Percentiles rank a stretch among this genome's conserved stretches.
phyloP scores from a whole-genome alignment of 1,139 yeast species.

The Pichia sp. region DNA sequence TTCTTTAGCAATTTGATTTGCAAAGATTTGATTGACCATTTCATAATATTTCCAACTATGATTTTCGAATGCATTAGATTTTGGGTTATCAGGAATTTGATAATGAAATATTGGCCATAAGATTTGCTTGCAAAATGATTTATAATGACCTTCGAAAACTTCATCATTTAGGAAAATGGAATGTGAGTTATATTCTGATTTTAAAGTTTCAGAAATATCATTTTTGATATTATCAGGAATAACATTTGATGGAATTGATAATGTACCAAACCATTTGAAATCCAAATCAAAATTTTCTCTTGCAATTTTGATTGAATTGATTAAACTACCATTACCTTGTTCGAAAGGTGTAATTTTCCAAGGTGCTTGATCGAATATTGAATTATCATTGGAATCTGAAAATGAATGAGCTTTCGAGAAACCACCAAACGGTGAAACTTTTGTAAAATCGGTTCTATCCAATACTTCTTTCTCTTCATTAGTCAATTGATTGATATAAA shows the following conservation, averaged over 20 bases:
- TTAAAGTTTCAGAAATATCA: constrained; percentile 40
- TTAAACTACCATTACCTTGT: constrained; percentile 85
- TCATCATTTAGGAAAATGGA: constrained; percentile 71
- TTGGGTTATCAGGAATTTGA: constrained; percentile 93
- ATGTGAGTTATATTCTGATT: constrained; percentile 45
- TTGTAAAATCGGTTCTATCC: constrained; percentile 14
- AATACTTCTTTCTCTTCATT: constrained; percentile 12
- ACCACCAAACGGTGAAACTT: constrained; percentile 71
- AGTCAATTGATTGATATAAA: constrained; percentile 6
- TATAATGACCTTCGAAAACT: constrained; percentile 83
- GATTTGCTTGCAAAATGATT: constrained; percentile 84
- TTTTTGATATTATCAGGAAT: constrained; percentile 50
- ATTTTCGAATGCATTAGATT: constrained; percentile 89
- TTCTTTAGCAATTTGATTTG: constrained; percentile 59
- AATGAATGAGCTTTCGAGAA: constrained; percentile 51
- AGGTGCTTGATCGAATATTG: constrained; percentile 62
- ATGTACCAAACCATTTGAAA: constrained; percentile 77
- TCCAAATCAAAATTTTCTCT: constrained; percentile 35
- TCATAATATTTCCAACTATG: constrained; percentile 88
- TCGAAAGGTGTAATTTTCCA: constrained; percentile 65
- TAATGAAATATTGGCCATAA: constrained; percentile 97
- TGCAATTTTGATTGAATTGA: constrained; percentile 74
- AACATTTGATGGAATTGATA: constrained; percentile 85
- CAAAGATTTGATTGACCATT: constrained; percentile 67
- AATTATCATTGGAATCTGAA: constrained; percentile 38